Evolutionary conservation across 495 filamentous ascomycete species (phyloP).

Genomic region (Bacidia rubella): DNA sequence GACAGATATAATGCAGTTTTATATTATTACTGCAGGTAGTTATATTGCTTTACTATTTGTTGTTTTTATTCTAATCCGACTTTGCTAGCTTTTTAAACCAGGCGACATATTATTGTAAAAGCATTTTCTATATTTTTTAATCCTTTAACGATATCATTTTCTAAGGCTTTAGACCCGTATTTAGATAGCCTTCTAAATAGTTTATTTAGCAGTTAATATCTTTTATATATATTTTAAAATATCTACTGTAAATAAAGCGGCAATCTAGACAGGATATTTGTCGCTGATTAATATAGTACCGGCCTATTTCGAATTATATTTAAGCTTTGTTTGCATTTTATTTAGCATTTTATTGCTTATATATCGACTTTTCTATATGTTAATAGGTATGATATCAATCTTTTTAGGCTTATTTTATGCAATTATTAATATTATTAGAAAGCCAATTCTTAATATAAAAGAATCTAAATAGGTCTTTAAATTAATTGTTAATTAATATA

Average conservation of each 20-base stretch:
- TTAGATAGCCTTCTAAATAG: not conserved
- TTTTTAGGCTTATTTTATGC: too few relatives aligned
- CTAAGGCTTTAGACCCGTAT: not conserved
- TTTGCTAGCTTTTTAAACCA: not conserved
- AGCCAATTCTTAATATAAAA: too few relatives aligned
- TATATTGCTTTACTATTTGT: not conserved
- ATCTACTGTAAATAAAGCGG: not conserved
- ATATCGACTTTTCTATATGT: too few relatives aligned
- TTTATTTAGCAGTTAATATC: not conserved
- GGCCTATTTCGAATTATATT: not conserved
- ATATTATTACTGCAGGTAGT: not conserved
- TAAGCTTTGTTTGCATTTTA: not conserved
- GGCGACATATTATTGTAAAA: not conserved
- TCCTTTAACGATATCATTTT: not conserved
- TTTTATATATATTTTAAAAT: not conserved
- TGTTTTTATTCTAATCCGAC: not conserved
- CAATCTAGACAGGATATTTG: not conserved
- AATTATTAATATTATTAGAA: too few relatives aligned
- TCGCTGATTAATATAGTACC: not conserved
- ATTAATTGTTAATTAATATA: too few relatives aligned
- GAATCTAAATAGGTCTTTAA: too few relatives aligned
- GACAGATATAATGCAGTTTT: not conserved
- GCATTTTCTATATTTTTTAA: not conserved
- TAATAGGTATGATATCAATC: too few relatives aligned
- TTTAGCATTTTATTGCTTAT: not conserved